Base-by-base conservation (phyloP, 2,329 filamentous ascomycete species). In the Hypoxylon sp. region DNA sequence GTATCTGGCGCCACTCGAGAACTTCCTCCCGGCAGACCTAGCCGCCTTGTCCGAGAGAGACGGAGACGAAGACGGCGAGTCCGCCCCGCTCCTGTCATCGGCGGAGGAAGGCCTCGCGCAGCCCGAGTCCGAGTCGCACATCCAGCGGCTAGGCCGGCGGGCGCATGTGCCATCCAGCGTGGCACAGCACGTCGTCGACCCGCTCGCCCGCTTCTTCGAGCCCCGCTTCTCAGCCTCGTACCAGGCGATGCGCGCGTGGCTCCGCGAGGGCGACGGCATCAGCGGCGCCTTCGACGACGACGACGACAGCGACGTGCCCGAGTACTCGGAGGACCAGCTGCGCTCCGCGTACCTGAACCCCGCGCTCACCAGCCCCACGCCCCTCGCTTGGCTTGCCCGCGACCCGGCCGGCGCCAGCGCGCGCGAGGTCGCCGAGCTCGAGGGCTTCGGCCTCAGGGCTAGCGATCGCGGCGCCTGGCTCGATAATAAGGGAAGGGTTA, bases 321-420 rank as follows among this genome's bases (percentile, higher is more conserved):
- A 61, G 20, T 73, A 73, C 56, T 65, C 54, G 5, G 67, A 70
- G 26, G 68, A 71, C 7, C 64, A 71, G n/a, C 21, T 72, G 1
- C 17, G 55, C 13, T 67, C 58, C 40, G 71, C 70, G 2, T 73
- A 73, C 24, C 17, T 67, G 17, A 70, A 73, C 48, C 71, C 71
- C 8, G 69, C 63, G 2, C 58, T 73, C 38, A 70, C 70, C 2
- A 65, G 81, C 6, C 71, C 78, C 43, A 76, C 82, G 0, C 84
- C 85, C 2, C 70, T 88, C 3, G 77, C 90, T 23, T 90, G 88
- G 88, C 82, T 90, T 50, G 86, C 88, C 0, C 79, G 79, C 41
- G 88, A 90, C 69, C 73, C 77, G 1, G 77, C 81, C 51, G 87
- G 87, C 17, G 78, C 89, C 38, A 85, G 81, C 60, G 74, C 70